Conservation (phyloP, 768 basidiomycete genomes). For the Cystobasidium tubakii region DNA sequence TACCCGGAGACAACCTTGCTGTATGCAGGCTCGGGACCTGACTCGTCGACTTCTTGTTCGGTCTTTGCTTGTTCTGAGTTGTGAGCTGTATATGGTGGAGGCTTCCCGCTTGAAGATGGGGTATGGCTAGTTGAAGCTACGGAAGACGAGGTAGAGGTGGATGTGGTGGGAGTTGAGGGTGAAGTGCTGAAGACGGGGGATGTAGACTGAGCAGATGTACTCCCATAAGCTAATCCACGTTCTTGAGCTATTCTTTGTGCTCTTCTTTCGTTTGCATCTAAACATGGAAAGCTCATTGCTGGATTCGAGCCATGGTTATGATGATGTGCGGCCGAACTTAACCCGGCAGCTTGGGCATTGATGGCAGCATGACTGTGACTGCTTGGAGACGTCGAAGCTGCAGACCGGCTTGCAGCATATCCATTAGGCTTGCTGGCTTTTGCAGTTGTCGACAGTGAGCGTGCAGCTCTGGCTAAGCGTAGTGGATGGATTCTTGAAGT, state of each 20-base stretch:
- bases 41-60: conserved; percentile 25
- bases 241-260: conserved; percentile 40
- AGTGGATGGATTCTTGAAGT: neutral
- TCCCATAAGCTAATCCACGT: neutral
- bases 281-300: conserved; percentile 46
- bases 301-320: conserved; percentile 41
- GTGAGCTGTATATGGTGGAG: neutral
- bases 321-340: neutral
- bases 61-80: conserved; percentile 28
- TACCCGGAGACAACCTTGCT: conserved; percentile 52
- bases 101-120: neutral
- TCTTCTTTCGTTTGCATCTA: conserved; percentile 43
- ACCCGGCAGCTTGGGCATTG: conserved; percentile 8
- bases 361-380: neutral
- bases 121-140: neutral
- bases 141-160: conserved; percentile 16
- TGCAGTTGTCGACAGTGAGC: neutral
- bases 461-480: neutral
- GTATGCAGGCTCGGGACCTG: conserved; percentile 38
- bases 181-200: neutral
- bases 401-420: neutral
- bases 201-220: neutral
- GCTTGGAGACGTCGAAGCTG: neutral
- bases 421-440: neutral
- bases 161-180: neutral